Base-by-base conservation (phyloP, 225 moss, liverwort and hornwort genomes). In the Sphagnum contortum region DNA sequence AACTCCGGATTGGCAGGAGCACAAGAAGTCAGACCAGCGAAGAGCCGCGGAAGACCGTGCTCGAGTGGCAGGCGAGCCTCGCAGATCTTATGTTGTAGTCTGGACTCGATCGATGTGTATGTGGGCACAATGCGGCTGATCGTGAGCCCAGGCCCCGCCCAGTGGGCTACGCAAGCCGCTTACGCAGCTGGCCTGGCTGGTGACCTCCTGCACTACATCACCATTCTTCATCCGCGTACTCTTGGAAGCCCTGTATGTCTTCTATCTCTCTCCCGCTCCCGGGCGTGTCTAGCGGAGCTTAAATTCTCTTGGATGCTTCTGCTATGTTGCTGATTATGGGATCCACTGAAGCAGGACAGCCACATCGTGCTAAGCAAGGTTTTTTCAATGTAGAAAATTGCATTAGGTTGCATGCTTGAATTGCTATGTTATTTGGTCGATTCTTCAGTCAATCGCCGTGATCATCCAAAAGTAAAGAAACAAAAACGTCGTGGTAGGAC, bases 181-280 rank as follows among this genome's bases (percentile, higher is more conserved):
- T 71, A 79, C 70, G 67, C 78, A 3, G 44, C 67, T 46, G 62
- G 69, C 61, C 0, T 74, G 5, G 61, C 68, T 1, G 71, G 55
- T 4, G 74, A 68, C 61, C 69, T 79, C n/a, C 84, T 78, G 69
- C 84, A 85, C 74, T 85, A 73, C 11, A 78, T 85, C 78, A 79
- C 81, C 45, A 60, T 85, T 9, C 67, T 85, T 57, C 75, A 78
- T 60, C 78, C 81, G 6, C 46, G 57, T 48, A 71, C 53, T 57
- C 61, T 71, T 46, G 64, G 9, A 47, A 61, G 64, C 5, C 72
- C 81, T 72, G 84, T 85, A 76, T 9, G 84, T 81, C 11, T 53
- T n/a, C 45, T 29, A 2, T 47, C 57, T 57, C 46, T 6, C 45
- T 44, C 53, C 45, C 47, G 14, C 14, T 11, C 2, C 12, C 50